phyloP scores from a whole-genome alignment of 2,329 filamentous ascomycete species.

The Chaetomium olivaceum region DNA sequence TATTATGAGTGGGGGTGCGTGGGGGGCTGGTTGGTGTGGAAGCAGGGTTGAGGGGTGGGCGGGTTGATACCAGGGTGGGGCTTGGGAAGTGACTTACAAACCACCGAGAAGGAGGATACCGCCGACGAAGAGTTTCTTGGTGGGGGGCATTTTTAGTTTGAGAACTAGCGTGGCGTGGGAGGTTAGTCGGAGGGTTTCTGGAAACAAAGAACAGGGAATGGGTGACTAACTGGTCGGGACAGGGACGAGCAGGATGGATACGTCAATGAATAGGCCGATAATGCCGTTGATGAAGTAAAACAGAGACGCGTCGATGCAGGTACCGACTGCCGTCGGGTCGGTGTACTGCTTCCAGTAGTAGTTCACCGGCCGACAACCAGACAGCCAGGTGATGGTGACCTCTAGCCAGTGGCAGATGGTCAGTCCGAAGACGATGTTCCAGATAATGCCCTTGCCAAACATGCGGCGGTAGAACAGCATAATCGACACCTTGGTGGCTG shows the following conservation, averaged over 20 bases:
- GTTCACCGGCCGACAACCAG: conserved; percentile 21
- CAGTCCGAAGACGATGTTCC: conserved; percentile 23
- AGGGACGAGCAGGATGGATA: conserved; percentile 26
- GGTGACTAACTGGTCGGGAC: conserved; percentile 22
- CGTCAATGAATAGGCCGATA: conserved; percentile 27
- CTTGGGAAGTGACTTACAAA: conserved; percentile 15
- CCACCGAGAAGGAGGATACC: conserved; percentile 27
- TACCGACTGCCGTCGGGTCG: conserved; percentile 21
- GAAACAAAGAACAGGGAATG: too few relatives aligned
- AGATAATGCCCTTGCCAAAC: conserved; percentile 24
- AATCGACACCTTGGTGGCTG: conserved; percentile 26
- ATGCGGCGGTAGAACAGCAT: conserved; percentile 27
- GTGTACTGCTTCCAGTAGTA: conserved; percentile 30
- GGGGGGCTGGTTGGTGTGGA: neutral
- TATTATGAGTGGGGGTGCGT: too few relatives aligned
- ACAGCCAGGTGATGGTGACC: conserved; percentile 27
- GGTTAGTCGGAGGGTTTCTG: neutral
- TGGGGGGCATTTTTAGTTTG: conserved; percentile 23
- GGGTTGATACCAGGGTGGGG: neutral
- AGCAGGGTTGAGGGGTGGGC: neutral
- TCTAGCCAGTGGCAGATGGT: conserved; percentile 23
- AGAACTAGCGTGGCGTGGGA: conserved; percentile 16
- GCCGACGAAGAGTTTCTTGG: conserved; percentile 26
- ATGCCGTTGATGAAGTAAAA: conserved; percentile 29
- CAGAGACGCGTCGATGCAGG: conserved; percentile 25